Base-by-base conservation (phyloP, 441 rosid species). In the Aquilaria agallochum region DNA sequence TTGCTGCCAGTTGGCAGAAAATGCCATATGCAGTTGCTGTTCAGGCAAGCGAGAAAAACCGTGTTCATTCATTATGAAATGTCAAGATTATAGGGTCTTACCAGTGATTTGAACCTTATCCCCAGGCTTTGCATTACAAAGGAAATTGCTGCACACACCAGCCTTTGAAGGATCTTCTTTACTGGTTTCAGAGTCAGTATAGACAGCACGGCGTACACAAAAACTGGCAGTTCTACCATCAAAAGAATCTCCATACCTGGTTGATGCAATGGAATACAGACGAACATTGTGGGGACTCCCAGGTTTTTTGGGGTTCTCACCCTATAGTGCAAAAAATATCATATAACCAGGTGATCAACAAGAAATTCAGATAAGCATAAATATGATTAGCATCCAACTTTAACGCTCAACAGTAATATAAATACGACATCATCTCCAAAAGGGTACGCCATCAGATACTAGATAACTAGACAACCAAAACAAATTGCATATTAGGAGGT, bases 181-280 rank as follows among this genome's bases (percentile, higher is more conserved):
- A 63, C 96, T 96, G 2, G 89, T 87, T 81, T 86, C 94, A 42
- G 99, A 87, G 70, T 94, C 96, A 72, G 80, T 84, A 68, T 87
- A 94, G 68, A 87, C 80, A 77, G 97, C 97, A 73, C 99, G 95
- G n/a, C 99, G 97, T 10, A 94, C 97, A 68, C 99, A 94, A 50
- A 91, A 65, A 63, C 96, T 91, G 60, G 94, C 85, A 6, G 97
- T 94, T 77, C 76, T 87, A 52, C 94, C 96, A 74, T 94, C 92
- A 47, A 89, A 91, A 65, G 81, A 79, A 73, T 94, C 99, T 46
- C 99, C 99, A 63, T 91, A 91, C 60, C 99, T 74, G 8, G 97
- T 75, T 40, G 99, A 94, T 45, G 97, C 99, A 76, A 94, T 94
- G 14, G 99, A 91, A 72, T 91, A 91, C 55, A 94, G 94, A 31